phyloP scores from a whole-genome alignment of 208 protist species.

The Leishmania guyanensis region DNA sequence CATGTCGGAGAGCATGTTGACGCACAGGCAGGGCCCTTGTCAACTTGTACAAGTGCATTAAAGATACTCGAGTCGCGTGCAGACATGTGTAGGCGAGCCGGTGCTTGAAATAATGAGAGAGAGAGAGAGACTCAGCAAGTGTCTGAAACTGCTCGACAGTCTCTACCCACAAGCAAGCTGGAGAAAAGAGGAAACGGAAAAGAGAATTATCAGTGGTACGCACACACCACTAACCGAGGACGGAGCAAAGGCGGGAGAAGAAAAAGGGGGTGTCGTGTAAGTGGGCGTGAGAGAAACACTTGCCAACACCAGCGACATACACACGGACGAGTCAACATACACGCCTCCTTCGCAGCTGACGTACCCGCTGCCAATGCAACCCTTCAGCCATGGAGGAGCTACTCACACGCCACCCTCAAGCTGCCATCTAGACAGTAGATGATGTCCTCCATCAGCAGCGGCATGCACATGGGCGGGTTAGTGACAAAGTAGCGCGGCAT shows the following conservation, averaged over 20 bases:
- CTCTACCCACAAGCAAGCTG: not conserved
- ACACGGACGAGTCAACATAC: not conserved
- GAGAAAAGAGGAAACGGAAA: not conserved
- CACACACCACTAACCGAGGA: not conserved
- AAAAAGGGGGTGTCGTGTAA: not conserved
- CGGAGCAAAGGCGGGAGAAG: not conserved
- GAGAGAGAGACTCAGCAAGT: not conserved
- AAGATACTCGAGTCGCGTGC: not conserved
- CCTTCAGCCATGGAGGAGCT: not conserved
- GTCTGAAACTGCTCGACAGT: not conserved
- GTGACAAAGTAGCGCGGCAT: constrained; percentile 87
- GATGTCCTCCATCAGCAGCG: constrained; percentile 79
- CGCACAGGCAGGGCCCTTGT: not conserved
- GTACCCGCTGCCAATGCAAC: not conserved
- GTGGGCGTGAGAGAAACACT: not conserved
- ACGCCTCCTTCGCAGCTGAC: not conserved
- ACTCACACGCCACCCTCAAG: not conserved
- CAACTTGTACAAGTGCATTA: not conserved
- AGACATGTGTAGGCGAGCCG: no score
- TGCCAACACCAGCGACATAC: not conserved
- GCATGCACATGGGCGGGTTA: constrained; percentile 75
- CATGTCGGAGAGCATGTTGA: not conserved
- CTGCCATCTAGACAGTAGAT: constrained; percentile 78
- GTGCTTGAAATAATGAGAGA: not conserved
- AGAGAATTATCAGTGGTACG: not conserved